Evolutionary conservation across 257 asterid genomes (phyloP).

Genomic region (Cinchona pubescens): DNA sequence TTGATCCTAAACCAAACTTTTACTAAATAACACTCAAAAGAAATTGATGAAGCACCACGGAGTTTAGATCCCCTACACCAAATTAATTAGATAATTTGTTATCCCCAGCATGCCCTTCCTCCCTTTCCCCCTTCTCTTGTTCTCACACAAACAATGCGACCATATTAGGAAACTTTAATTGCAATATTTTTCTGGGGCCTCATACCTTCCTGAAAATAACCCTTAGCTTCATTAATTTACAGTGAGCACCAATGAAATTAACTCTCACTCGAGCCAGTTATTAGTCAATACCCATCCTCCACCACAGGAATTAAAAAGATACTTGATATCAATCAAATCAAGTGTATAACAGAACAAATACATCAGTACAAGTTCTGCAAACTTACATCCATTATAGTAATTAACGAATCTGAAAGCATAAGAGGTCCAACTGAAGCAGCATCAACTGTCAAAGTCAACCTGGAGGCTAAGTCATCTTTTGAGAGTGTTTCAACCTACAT

Average conservation of each 20-base stretch:
- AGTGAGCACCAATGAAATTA: neutral
- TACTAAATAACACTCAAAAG: neutral
- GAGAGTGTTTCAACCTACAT: conserved; percentile 85
- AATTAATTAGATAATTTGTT: neutral
- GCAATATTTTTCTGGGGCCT: neutral
- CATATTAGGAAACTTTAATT: neutral
- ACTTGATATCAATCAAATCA: neutral
- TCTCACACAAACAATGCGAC: neutral
- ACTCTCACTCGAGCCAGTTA: neutral
- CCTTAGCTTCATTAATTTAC: neutral
- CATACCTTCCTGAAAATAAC: neutral
- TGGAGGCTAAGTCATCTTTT: conserved; percentile 88
- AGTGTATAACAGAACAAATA: neutral
- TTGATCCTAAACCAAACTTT: neutral
- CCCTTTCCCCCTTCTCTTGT: no score
- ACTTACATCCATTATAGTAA: conserved; percentile 91
- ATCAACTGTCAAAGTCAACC: conserved; percentile 79
- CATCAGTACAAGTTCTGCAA: neutral
- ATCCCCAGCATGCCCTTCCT: no score
- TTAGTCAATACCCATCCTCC: neutral
- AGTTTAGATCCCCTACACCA: neutral
- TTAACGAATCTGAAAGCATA: conserved; percentile 73
- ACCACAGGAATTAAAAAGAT: neutral
- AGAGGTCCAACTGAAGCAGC: conserved; percentile 79
- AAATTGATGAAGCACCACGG: neutral